Percentiles rank a stretch among this genome's conserved stretches.
These are phyloP conservation scores for Septoria linicola DNA, from an alignment of 2,329 filamentous ascomycete genomes.

Conservation along the genomic window DNA sequence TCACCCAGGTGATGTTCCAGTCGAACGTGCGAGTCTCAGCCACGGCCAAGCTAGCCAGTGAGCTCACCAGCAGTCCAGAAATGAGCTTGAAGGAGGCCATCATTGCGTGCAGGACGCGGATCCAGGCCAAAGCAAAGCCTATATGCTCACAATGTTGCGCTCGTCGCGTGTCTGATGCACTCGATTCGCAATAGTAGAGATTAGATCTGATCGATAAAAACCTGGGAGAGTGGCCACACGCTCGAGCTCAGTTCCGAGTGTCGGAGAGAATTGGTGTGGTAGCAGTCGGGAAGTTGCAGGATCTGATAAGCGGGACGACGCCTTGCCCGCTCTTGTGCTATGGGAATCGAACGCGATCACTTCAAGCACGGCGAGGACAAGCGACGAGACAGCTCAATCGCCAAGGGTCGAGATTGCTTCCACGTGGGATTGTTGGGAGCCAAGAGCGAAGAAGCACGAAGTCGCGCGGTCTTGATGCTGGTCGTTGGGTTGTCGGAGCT, in stretches of 20 bases:
- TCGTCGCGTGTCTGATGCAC: background rate
- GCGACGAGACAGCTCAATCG: slow-evolving; percentile 2
- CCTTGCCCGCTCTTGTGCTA: background rate
- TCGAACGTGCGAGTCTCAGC: slow-evolving; percentile 27
- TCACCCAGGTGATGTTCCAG: slow-evolving; percentile 51
- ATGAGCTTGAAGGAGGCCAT: slow-evolving; percentile 9
- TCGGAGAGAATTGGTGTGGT: slow-evolving; percentile 4
- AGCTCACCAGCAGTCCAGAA: slow-evolving; percentile 9
- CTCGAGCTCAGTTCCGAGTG: background rate
- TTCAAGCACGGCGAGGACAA: background rate
- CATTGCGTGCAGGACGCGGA: background rate
- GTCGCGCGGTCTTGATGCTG: background rate
- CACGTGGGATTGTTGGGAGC: no score
- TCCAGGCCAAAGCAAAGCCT: background rate
- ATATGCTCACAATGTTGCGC: background rate
- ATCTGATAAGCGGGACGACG: slow-evolving; percentile 15
- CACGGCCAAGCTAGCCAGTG: slow-evolving; percentile 14
- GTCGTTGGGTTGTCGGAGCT: no score
- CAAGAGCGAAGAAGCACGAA: background rate
- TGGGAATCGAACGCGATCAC: background rate
- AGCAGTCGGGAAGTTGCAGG: background rate
- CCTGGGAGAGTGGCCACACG: background rate
- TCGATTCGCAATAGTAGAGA: background rate
- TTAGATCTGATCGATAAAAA: slow-evolving; percentile 16
- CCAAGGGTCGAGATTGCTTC: no score